A percentile compares a stretch with the other conserved stretches of the same genome.
These are phyloP conservation scores for Candida nitratophila DNA, from an alignment of 805 yeast species.

Conservation along the genomic window DNA sequence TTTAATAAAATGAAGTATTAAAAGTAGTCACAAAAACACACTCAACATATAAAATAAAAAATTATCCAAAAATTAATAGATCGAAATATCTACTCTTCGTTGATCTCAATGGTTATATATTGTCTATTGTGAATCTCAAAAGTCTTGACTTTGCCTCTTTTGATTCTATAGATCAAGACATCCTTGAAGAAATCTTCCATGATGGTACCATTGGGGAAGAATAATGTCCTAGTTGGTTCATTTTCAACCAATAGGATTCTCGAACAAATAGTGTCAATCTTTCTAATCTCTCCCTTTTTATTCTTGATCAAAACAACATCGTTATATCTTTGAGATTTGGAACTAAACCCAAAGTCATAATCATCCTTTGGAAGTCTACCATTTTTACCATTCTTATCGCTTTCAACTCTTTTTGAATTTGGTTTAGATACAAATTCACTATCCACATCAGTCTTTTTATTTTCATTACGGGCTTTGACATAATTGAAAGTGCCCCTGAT, in stretches of 20 bases:
- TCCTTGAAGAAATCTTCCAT: constrained; percentile 13
- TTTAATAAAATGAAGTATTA: too few species aligned
- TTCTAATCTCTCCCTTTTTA: constrained; percentile 3
- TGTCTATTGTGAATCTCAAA: constrained; percentile 12
- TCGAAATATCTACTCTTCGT: not conserved
- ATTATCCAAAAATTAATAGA: not conserved
- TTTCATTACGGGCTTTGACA: too few species aligned
- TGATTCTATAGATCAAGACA: constrained; percentile 12
- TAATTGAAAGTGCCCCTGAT: not conserved
- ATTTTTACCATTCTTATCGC: not conserved
- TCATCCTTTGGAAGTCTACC: not conserved
- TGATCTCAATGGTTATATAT: constrained; percentile 15
- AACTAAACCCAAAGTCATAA: not conserved
- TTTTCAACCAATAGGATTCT: constrained; percentile 16
- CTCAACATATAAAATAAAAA: not conserved
- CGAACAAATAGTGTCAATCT: constrained; percentile 8
- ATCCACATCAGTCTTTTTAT: not conserved
- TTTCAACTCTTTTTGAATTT: not conserved
- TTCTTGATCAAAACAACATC: constrained; percentile 7
- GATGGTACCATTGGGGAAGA: constrained; percentile 8
- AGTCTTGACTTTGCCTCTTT: constrained; percentile 11
- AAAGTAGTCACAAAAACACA: too few species aligned
- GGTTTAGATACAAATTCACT: too few species aligned
- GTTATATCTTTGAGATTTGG: not conserved
- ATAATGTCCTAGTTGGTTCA: constrained; percentile 11